These are phyloP conservation scores for Boletellus emodensis DNA, from an alignment of 768 basidiomycete species.

Conservation along the genomic window DNA sequence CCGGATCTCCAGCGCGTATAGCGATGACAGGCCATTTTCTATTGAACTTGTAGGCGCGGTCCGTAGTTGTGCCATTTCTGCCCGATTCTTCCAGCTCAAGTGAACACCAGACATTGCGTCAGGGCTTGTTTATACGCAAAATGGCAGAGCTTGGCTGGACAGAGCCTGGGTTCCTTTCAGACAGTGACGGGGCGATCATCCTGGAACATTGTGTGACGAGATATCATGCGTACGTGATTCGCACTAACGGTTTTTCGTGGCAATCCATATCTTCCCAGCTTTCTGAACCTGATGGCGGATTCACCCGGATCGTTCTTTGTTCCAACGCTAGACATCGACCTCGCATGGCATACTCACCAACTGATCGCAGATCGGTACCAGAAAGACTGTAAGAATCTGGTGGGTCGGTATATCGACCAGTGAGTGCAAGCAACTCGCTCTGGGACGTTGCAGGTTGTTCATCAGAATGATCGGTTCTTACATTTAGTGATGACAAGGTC, in stretches of 20 bases:
- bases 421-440: constrained; percentile 22
- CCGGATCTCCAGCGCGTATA: constrained; percentile 45
- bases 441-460: not conserved
- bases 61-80: constrained; percentile 1
- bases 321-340: constrained; percentile 65
- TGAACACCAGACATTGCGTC: constrained; percentile 43
- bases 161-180: constrained; percentile 35
- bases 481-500: constrained; percentile 47
- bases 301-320: constrained; percentile 44
- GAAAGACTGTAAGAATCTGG: constrained; percentile 34
- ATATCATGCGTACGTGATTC: constrained; percentile 48
- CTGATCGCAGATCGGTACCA: constrained; percentile 43
- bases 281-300: constrained; percentile 50
- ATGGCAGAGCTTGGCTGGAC: constrained; percentile 54
- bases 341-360: constrained; percentile 73
- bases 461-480: no score
- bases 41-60: constrained; percentile 56
- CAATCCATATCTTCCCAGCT: constrained; percentile 20
- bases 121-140: constrained; percentile 51
- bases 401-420: constrained; percentile 55
- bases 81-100: not conserved
- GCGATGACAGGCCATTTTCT: constrained; percentile 47
- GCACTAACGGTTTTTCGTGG: not conserved
- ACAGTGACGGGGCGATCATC: constrained; percentile 36
- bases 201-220: constrained; percentile 49